phyloP scores from a whole-genome alignment of 78 protist species.

The Anaeramoeba flamelloides region DNA sequence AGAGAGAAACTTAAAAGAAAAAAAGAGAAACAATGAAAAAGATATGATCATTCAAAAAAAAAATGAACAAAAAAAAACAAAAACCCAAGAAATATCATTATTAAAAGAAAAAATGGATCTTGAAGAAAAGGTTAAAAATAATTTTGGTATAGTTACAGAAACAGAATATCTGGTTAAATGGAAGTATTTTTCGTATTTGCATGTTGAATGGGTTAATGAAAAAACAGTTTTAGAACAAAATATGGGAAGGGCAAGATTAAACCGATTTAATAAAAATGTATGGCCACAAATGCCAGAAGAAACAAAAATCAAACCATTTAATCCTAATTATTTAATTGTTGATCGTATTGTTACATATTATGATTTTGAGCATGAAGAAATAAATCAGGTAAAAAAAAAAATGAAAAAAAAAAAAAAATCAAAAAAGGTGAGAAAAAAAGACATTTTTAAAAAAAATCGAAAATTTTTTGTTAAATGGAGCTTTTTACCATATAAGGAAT shows the following conservation, averaged over 20 bases:
- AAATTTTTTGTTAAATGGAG: slow-evolving; percentile 66
- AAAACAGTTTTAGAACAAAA: neutral
- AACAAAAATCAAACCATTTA: neutral
- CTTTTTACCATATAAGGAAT: slow-evolving; percentile 33
- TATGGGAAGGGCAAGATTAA: neutral
- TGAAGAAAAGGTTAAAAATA: neutral
- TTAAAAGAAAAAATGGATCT: neutral
- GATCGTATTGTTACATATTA: no score
- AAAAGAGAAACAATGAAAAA: no score
- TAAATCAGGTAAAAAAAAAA: no score
- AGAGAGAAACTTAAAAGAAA: no score
- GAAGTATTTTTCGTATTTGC: neutral
- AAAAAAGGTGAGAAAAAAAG: no score
- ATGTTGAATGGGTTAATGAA: neutral
- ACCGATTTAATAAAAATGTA: neutral
- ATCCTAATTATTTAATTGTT: neutral
- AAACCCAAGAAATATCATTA: no score
- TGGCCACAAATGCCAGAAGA: neutral
- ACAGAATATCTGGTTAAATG: neutral
- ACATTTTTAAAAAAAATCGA: no score
- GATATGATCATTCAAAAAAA: no score
- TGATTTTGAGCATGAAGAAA: no score
- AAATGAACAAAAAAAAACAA: no score
- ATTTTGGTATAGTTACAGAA: neutral
- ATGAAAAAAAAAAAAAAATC: no score